Evolutionary conservation across 768 basidiomycete species (phyloP), one percentile per base, ranked within the genome.

Genomic region (Serendipita sp.): DNA sequence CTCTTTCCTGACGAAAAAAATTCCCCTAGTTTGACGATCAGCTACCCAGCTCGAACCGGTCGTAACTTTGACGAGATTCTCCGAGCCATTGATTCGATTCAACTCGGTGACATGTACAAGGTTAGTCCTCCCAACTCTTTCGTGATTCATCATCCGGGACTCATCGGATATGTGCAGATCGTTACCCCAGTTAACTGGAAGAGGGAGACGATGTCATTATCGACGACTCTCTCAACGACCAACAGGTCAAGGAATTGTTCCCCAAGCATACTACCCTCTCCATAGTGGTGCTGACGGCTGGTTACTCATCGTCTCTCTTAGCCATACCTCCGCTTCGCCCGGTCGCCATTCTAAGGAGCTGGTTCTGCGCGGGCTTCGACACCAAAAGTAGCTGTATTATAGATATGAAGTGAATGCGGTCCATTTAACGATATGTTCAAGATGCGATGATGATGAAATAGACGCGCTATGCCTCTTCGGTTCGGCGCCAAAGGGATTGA

Each of bases 151-250:
- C n/a, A n/a, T n/a, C n/a, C n/a, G n/a, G 58, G 34, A 62, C 11
- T 30, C 34, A 50, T n/a, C 28, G 28, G 7, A 11, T 11, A 7
- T 17, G 7, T 50, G 7, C 80, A 80, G 66, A 78, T 93, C 65
- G 88, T 88, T 24, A 95, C 93, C 3, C 91, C 91, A 22, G 94
- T 89, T 62, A 93, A 96, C 81, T 97, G 95, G 95, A 82, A 85
- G 85, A 85, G 72, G 92, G 92, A 44, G 86, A 94, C 3, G 86
- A 93, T 71, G 93, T 97, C 63, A 96, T 99, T 70, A 85, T 99
- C 45, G 90, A 93, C 72, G 84, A 90, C 26, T 72, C 78, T 4
- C 90, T 97, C 58, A 77, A 76, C 65, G 85, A 85, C 71, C 90
- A 96, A 26, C 88, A 97, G 74, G 93, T 91, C 26, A 87, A 90